Base-by-base conservation (phyloP, 176 grass and related monocot genomes). In the Panicum miliaceum region DNA sequence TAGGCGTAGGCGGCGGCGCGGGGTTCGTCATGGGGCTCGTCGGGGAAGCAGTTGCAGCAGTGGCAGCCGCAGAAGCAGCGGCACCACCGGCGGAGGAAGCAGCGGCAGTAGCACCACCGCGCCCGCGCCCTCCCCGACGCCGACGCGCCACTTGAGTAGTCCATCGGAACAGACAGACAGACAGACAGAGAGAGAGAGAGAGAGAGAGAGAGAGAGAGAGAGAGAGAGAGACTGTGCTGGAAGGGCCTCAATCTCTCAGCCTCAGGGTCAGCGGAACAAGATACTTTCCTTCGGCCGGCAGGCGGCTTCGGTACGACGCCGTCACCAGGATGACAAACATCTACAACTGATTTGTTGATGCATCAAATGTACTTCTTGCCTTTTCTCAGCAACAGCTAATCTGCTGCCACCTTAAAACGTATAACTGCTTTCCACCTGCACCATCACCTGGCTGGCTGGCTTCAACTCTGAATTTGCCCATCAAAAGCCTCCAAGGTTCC, bases 41-140 rank as follows among this genome's bases (percentile, higher is more conserved):
- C 82, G 36, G 86, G 80, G 66, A 41, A 83, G 73, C 43, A 71
- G 64, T 64, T 83, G 65, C 86, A 84, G 80, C 86, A 88, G 86
- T 77, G 82, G 79, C 86, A 82, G 71, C 86, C 66, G 71, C 86
- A 87, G 72, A 88, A 88, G 79, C 79, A 82, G 72, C 86, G 86
- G 71, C 79, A 57, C 16, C 79, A 88, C 22, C 79, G 86, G 61
- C 86, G 86, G 86, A 88, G 86, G 86, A 88, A 88, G 80, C 54
- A 83, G 73, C 86, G 86, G 53, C 86, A 88, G 80, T 88, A 88
- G 86, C 86, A 88, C 71, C 79, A 82, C 53, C 86, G 86, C 29
- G 41, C 22, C 42, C 79, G 29, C 71, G 40, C 0, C 41, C 85
- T 76, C 40, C 61, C 78, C 50, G 85, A 56, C 50, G 37, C 46